phyloP scores from a whole-genome alignment of 75 land plant genomes.

The Picea glauca region DNA sequence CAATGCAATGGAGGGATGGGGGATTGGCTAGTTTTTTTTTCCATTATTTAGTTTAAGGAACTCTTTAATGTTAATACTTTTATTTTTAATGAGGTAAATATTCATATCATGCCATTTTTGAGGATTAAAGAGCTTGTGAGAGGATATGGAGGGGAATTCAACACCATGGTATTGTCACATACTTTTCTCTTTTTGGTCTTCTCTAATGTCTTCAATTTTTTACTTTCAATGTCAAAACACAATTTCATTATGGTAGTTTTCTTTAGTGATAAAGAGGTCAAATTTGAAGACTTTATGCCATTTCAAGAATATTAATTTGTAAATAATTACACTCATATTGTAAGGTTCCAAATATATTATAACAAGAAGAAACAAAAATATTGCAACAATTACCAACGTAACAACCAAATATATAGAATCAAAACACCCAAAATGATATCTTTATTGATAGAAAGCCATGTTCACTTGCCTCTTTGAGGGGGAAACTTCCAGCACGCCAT shows the following conservation, averaged over 20 bases:
- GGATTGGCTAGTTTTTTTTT: slow-evolving; percentile 89
- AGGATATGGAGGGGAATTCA: slow-evolving; percentile 93
- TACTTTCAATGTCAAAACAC: background rate
- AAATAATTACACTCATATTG: too few relatives aligned
- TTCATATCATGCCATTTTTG: slow-evolving; percentile 86
- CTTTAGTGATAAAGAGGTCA: background rate
- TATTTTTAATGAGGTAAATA: slow-evolving; percentile 96
- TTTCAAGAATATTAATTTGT: background rate
- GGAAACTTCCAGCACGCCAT: too few relatives aligned
- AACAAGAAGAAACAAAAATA: too few relatives aligned
- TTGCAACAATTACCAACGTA: too few relatives aligned
- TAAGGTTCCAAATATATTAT: too few relatives aligned
- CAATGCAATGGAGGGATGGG: slow-evolving; percentile 94
- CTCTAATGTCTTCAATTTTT: background rate
- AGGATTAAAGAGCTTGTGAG: slow-evolving; percentile 85
- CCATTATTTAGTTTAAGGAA: slow-evolving; percentile 95
- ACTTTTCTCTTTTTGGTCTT: background rate
- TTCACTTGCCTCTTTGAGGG: too few relatives aligned
- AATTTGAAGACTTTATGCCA: background rate
- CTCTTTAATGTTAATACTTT: slow-evolving; percentile 98
- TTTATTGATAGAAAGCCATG: too few relatives aligned
- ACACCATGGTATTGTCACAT: slow-evolving; percentile 73
- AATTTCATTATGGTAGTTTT: background rate
- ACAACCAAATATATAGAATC: too few relatives aligned
- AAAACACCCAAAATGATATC: too few relatives aligned